Conservation (phyloP, 2,329 filamentous ascomycete species). For the Aspergillus udagawae region DNA sequence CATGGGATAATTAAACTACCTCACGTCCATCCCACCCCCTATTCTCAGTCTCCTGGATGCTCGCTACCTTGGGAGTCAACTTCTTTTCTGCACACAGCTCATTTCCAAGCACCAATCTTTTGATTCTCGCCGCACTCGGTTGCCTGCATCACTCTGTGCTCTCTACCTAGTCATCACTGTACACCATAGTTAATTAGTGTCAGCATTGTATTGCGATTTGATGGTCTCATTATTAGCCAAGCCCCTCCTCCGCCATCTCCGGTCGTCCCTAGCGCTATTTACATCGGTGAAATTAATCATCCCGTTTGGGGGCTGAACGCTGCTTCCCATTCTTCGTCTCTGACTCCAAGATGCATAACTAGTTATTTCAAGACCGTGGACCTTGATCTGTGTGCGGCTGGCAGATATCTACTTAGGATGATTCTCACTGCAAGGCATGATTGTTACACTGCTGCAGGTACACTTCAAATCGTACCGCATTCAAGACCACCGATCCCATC, state of each 20-base stretch:
- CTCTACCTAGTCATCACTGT: not conserved
- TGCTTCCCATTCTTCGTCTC: not conserved
- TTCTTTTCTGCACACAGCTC: too few species aligned
- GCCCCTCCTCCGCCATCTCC: slow-evolving; percentile 4
- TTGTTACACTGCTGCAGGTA: not conserved
- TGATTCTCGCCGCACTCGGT: not conserved
- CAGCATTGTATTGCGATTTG: not conserved
- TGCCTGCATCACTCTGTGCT: not conserved
- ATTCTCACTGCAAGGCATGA: not conserved
- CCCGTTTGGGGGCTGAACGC: not conserved
- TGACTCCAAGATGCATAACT: not conserved
- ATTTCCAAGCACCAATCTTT: not conserved
- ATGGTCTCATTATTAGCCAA: slow-evolving; percentile 7
- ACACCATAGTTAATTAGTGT: too few species aligned
- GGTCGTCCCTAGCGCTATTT: slow-evolving; percentile 7
- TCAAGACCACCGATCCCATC: not conserved
- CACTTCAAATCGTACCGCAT: too few species aligned
- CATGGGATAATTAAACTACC: too few species aligned
- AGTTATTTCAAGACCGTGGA: too few species aligned
- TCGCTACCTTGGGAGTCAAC: too few species aligned
- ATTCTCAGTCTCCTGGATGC: not conserved
- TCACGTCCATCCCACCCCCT: not conserved
- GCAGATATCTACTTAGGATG: not conserved
- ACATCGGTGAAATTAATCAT: not conserved
- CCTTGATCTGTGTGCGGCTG: too few species aligned